A percentile compares a stretch with the other conserved stretches of the same genome.
Evolutionary conservation across 192 early-diverging fungal genomes (phyloP).

Genomic region (Haplosporangium gracile): DNA sequence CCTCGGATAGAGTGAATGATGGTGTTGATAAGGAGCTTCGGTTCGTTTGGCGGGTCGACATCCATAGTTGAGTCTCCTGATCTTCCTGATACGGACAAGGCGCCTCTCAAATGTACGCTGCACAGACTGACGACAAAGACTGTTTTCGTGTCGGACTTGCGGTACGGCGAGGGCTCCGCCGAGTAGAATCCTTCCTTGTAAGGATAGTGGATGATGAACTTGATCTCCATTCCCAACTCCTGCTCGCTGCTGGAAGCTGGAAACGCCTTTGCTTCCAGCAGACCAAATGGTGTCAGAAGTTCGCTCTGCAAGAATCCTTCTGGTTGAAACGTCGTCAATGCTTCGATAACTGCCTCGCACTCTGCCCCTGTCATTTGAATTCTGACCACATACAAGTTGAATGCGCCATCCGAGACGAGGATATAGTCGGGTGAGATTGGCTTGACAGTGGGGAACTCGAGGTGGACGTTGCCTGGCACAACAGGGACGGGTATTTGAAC

Average conservation of each 20-base stretch:
- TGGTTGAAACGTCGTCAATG: conserved; percentile 16
- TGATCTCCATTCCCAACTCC: conserved; percentile 23
- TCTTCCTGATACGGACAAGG: neutral
- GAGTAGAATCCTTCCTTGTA: conserved; percentile 36
- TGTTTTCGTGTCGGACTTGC: conserved; percentile 42
- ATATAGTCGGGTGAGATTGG: conserved; percentile 41
- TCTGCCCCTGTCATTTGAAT: conserved; percentile 14
- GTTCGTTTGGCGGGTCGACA: neutral
- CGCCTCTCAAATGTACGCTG: conserved; percentile 13
- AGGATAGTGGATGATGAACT: conserved; percentile 35
- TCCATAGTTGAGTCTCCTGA: conserved; percentile 10
- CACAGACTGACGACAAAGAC: conserved; percentile 48
- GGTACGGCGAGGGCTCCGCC: conserved; percentile 43
- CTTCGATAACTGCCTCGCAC: conserved; percentile 34
- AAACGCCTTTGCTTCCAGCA: conserved; percentile 49
- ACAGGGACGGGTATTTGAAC: conserved; percentile 34
- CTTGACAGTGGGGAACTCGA: conserved; percentile 44
- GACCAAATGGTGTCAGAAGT: conserved; percentile 8
- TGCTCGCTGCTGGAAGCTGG: conserved; percentile 9
- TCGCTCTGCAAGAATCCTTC: conserved; percentile 11
- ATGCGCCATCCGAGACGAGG: conserved; percentile 44
- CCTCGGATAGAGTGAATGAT: conserved; percentile 61
- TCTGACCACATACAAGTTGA: conserved; percentile 32
- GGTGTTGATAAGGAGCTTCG: neutral
- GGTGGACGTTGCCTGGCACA: conserved; percentile 23